Percentiles rank a stretch among this genome's conserved stretches.
phyloP scores from a whole-genome alignment of 306 rosid genomes.

The Fagus sylvatica region DNA sequence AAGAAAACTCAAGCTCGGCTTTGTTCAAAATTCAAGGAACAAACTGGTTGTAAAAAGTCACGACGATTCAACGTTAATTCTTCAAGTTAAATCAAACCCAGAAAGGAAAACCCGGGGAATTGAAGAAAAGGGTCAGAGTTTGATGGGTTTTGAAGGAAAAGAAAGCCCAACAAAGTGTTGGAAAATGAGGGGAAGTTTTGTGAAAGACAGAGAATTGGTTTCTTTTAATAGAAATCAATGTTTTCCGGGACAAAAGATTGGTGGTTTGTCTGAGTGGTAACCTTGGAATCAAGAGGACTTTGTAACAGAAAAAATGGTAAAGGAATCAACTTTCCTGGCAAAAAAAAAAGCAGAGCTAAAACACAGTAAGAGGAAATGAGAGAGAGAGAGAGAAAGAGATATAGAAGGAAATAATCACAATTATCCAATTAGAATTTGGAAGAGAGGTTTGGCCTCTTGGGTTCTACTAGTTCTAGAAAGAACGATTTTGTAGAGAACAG shows the following conservation, averaged over 20 bases:
- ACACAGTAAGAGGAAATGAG: neutral
- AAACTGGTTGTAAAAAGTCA: constrained; percentile 1
- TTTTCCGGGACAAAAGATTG: neutral
- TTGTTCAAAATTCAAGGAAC: constrained; percentile 41
- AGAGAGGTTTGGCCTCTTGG: constrained; percentile 1
- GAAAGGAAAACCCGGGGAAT: constrained; percentile 13
- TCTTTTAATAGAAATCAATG: constrained; percentile 6
- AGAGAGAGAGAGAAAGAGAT: neutral
- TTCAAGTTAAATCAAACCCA: constrained; percentile 42
- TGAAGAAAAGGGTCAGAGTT: neutral
- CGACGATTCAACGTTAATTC: constrained; percentile 39
- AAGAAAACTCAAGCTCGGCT: constrained; percentile 57
- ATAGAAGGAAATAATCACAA: neutral
- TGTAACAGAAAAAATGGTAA: constrained; percentile 16
- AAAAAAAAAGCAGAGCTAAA: constrained; percentile 21
- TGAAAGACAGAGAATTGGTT: neutral
- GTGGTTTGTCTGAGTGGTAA: neutral
- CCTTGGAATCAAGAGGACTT: constrained; percentile 11
- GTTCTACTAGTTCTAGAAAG: constrained; percentile 19
- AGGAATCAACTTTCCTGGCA: constrained; percentile 19
- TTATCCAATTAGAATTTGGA: constrained; percentile 16
- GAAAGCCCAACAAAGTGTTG: constrained; percentile 14
- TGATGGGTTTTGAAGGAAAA: constrained; percentile 6
- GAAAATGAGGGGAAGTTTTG: neutral
- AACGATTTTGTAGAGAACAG: constrained; percentile 4